A percentile compares a stretch with the other conserved stretches of the same genome.
phyloP scores from a whole-genome alignment of 2,329 filamentous ascomycete genomes.

The Sordariomycetes sp. region DNA sequence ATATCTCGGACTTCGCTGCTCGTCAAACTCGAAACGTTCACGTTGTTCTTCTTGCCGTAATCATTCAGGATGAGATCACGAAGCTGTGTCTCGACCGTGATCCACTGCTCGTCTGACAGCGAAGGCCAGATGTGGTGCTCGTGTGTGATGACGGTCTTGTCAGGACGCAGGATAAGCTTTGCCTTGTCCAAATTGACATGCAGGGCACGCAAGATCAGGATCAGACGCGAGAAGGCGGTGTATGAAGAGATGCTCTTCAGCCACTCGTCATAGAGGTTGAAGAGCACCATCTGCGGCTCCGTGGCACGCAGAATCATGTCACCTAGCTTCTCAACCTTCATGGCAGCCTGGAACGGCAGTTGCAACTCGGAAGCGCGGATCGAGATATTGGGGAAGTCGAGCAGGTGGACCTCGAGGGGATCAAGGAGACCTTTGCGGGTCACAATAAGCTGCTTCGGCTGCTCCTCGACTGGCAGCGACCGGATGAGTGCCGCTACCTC shows the following conservation, averaged over 20 bases:
- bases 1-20: constrained; percentile 97
- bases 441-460: constrained; percentile 97
- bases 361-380: constrained; percentile 96
- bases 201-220: constrained; percentile 85
- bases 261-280: constrained; percentile 99
- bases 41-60: constrained; percentile 99
- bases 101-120: constrained; percentile 92
- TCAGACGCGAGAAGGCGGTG: constrained; percentile 91
- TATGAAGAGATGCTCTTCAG: constrained; percentile 97
- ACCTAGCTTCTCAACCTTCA: constrained; percentile 99
- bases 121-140: constrained; percentile 99
- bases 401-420: constrained; percentile 90
- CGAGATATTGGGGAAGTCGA: constrained; percentile 98
- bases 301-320: constrained; percentile 98
- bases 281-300: constrained; percentile 99
- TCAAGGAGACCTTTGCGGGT: constrained; percentile 95
- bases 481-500: constrained; percentile 97
- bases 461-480: constrained; percentile 92
- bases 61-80: constrained; percentile 95
- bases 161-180: constrained; percentile 85
- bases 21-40: constrained; percentile 94
- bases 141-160: constrained; percentile 97
- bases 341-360: constrained; percentile 96
- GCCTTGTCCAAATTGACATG: constrained; percentile 99
- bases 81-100: constrained; percentile 96